Conservation (phyloP, 1,139 yeast species). For the Suhomyces coccinellae region DNA sequence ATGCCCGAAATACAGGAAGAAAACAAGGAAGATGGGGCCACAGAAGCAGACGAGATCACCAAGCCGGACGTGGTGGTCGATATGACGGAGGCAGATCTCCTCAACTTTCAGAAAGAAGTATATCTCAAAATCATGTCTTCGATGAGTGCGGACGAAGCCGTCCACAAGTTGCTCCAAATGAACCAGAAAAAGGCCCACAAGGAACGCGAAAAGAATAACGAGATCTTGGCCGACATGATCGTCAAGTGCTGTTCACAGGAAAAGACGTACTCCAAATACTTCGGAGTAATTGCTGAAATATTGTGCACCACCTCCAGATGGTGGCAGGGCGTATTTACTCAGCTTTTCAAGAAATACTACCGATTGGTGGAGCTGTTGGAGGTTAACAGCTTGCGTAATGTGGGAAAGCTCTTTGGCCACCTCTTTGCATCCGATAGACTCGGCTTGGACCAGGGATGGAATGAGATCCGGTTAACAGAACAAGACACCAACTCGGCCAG, state of each 20-base stretch:
- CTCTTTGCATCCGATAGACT: constrained; percentile 70
- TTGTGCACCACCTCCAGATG: constrained; percentile 47
- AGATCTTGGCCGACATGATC: constrained; percentile 67
- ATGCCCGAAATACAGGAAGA: constrained; percentile 17
- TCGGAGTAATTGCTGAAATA: constrained; percentile 76
- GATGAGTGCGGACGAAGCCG: constrained; percentile 90
- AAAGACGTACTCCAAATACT: constrained; percentile 81
- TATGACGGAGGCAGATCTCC: constrained; percentile 64
- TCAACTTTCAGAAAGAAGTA: constrained; percentile 68
- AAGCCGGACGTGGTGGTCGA: constrained; percentile 48
- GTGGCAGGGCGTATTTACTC: constrained; percentile 60
- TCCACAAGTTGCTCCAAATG: constrained; percentile 71
- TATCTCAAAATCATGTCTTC: constrained; percentile 90
- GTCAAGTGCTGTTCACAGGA: constrained; percentile 86
- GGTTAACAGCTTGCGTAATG: constrained; percentile 70
- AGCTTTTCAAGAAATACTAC: constrained; percentile 59
- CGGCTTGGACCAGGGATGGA: constrained; percentile 52
- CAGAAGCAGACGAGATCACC: not conserved
- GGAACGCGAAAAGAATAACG: constrained; percentile 28
- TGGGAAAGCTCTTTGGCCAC: constrained; percentile 88
- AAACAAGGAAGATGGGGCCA: constrained; percentile 7
- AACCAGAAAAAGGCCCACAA: constrained; percentile 39
- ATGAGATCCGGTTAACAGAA: constrained; percentile 62
- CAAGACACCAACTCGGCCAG: constrained; percentile 74
- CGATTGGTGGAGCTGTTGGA: constrained; percentile 64